Evolutionary conservation across 2,329 filamentous ascomycete species (phyloP).

Genomic region (Neoscytalidium dimidiatum): DNA sequence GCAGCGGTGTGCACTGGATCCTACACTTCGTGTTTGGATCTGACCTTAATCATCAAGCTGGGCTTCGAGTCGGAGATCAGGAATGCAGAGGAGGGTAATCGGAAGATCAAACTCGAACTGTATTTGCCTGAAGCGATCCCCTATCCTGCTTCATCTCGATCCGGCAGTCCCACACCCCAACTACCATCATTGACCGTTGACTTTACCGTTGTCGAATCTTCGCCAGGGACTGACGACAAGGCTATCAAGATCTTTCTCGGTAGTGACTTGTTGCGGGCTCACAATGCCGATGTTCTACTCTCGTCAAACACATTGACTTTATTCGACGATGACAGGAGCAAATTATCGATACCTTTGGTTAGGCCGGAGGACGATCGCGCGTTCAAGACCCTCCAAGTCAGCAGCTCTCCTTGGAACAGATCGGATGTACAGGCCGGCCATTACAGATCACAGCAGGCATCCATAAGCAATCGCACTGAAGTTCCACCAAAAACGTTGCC

Average conservation of each 20-base stretch:
- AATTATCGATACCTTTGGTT: slow-evolving; percentile 87
- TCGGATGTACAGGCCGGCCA: neutral
- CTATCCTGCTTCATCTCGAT: slow-evolving; percentile 71
- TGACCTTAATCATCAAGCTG: slow-evolving; percentile 72
- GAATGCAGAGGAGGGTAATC: slow-evolving; percentile 62
- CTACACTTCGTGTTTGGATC: slow-evolving; percentile 80
- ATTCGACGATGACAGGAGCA: slow-evolving; percentile 82
- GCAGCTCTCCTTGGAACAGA: slow-evolving; percentile 32
- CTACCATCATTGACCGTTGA: slow-evolving; percentile 79
- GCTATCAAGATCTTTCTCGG: slow-evolving; percentile 85
- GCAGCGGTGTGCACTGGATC: slow-evolving; percentile 92
- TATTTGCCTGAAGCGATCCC: slow-evolving; percentile 91
- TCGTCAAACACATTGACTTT: slow-evolving; percentile 88
- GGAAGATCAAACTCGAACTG: slow-evolving; percentile 74
- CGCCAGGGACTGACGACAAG: slow-evolving; percentile 54
- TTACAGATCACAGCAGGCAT: neutral
- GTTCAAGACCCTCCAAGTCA: slow-evolving; percentile 76
- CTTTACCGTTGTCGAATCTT: slow-evolving; percentile 69
- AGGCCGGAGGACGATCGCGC: slow-evolving; percentile 82
- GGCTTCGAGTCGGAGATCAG: slow-evolving; percentile 68
- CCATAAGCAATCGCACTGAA: neutral
- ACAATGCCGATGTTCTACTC: slow-evolving; percentile 88
- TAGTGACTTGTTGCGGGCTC: slow-evolving; percentile 80
- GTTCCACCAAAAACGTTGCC: neutral
- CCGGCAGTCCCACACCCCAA: slow-evolving; percentile 71